Evolutionary conservation across 768 basidiomycete genomes (phyloP).

Genomic region (Trametes elegans): DNA sequence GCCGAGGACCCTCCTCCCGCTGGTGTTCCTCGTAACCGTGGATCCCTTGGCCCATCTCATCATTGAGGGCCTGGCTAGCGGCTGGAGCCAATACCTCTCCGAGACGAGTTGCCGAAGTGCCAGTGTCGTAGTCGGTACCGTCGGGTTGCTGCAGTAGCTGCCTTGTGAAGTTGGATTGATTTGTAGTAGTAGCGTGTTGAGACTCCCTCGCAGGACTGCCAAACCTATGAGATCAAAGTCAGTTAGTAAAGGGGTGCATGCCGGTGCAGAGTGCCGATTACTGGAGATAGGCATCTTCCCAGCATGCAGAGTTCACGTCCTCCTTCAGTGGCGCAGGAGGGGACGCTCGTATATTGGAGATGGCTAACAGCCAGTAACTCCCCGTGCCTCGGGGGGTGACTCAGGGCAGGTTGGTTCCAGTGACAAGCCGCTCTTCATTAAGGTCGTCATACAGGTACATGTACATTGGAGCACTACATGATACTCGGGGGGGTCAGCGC

Average conservation of each 20-base stretch:
- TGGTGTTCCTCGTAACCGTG: too few relatives aligned
- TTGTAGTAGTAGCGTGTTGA: background rate
- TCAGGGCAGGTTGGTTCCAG: too few relatives aligned
- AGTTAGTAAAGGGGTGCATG: background rate
- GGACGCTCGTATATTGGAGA: too few relatives aligned
- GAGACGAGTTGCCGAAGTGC: background rate
- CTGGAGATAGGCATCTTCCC: too few relatives aligned
- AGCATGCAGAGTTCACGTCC: too few relatives aligned
- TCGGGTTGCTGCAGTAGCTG: slow-evolving; percentile 8
- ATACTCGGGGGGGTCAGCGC: too few relatives aligned
- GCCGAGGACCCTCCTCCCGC: too few relatives aligned
- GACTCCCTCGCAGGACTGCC: background rate
- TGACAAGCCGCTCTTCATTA: too few relatives aligned
- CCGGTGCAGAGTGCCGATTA: background rate
- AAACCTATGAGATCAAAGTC: slow-evolving; percentile 1
- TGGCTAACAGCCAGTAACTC: too few relatives aligned
- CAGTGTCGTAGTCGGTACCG: background rate
- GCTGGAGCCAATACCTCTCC: background rate
- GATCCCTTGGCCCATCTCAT: background rate
- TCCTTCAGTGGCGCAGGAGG: too few relatives aligned
- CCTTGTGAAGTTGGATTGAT: background rate
- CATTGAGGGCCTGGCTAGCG: background rate
- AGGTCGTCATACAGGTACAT: too few relatives aligned
- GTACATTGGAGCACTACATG: background rate
- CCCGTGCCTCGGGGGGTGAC: too few relatives aligned